These are phyloP conservation scores for Aspergillus fijiensis DNA, from an alignment of 2,329 filamentous ascomycete species.

Conservation along the genomic window DNA sequence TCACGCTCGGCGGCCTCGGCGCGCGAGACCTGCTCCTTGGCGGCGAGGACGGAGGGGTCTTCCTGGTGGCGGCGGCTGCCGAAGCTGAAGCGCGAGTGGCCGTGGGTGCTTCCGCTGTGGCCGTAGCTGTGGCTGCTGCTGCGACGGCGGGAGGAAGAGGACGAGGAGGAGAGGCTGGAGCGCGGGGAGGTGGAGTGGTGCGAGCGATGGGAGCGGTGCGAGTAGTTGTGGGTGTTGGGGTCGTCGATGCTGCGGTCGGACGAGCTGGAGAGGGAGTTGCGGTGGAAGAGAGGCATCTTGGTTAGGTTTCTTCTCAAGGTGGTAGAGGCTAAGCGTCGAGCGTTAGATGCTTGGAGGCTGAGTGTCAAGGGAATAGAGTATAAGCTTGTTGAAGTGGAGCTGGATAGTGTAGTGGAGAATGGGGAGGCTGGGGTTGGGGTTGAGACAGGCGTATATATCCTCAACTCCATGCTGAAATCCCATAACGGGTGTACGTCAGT, in stretches of 20 bases:
- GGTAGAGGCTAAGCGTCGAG: background rate
- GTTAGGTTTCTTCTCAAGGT: background rate
- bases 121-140: background rate
- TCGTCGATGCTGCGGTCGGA: constrained; percentile 22
- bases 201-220: constrained; percentile 20
- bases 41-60: constrained; percentile 63
- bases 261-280: constrained; percentile 24
- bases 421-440: background rate
- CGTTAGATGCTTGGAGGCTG: background rate
- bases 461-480: background rate
- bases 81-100: constrained; percentile 18
- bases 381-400: background rate
- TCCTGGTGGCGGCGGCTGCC: constrained; percentile 49
- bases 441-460: background rate
- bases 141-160: constrained; percentile 20
- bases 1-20: constrained; percentile 66
- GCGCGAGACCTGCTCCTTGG: constrained; percentile 60
- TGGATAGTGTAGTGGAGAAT: background rate
- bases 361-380: background rate
- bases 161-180: constrained; percentile 33
- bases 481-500: background rate
- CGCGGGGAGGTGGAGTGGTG: constrained; percentile 38
- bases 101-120: background rate
- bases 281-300: constrained; percentile 27
- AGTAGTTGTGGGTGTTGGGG: constrained; percentile 12